A percentile compares a stretch with the other conserved stretches of the same genome.
Conservation (phyloP, 768 basidiomycete genomes). For the Mycena sanguinolenta region DNA sequence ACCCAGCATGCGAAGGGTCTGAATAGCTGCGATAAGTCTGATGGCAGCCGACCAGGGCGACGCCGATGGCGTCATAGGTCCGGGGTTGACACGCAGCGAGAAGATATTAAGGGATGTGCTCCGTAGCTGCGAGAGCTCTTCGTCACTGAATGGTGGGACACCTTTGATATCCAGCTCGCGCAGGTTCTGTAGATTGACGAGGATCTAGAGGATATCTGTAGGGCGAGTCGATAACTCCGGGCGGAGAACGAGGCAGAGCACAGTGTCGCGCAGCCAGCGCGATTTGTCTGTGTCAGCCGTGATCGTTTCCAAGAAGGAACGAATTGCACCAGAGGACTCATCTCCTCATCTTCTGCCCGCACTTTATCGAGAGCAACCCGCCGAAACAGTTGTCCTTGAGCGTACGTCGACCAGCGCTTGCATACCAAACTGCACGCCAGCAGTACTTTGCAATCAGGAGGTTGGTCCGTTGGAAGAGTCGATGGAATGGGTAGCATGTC, state of each 20-base stretch:
- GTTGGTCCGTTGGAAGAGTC: not conserved
- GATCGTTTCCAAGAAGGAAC: not conserved
- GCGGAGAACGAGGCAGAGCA: not conserved
- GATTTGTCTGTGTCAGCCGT: conserved; percentile 2
- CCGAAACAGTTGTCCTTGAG: conserved; percentile 5
- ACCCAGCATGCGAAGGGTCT: conserved; percentile 1
- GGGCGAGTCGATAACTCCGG: not conserved
- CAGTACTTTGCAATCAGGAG: not conserved
- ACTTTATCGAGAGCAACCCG: not conserved
- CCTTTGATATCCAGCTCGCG: not conserved
- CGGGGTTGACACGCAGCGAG: not conserved
- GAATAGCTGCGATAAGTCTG: conserved; percentile 1
- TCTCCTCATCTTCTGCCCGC: no score
- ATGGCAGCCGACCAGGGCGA: not conserved
- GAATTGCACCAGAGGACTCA: not conserved
- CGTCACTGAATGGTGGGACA: not conserved
- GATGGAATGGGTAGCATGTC: not conserved
- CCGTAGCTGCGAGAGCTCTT: not conserved
- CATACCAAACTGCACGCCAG: no score
- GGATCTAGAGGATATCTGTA: not conserved
- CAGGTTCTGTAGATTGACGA: not conserved
- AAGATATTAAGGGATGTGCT: not conserved
- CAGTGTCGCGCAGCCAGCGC: conserved; percentile 7
- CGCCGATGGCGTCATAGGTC: not conserved
- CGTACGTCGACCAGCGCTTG: not conserved